A percentile compares a stretch with the other conserved stretches of the same genome.
phyloP scores from a whole-genome alignment of 2,329 filamentous ascomycete genomes.

The Cercospora janseana region DNA sequence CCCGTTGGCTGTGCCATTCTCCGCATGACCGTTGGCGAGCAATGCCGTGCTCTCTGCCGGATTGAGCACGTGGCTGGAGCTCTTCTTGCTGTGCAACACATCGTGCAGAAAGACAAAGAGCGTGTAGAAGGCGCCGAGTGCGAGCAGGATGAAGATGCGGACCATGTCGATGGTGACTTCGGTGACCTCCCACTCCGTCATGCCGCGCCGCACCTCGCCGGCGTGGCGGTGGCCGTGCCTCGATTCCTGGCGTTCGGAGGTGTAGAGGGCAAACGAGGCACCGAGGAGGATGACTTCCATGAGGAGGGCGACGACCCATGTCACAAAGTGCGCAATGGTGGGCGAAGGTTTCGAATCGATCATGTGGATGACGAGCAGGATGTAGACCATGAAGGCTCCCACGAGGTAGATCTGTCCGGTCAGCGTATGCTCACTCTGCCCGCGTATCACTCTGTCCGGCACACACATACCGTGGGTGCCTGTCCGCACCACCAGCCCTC shows the following conservation, averaged over 20 bases:
- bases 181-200: constrained; percentile 61
- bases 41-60: constrained; percentile 63
- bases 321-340: constrained; percentile 71
- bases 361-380: constrained; percentile 80
- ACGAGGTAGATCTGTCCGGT: constrained; percentile 72
- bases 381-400: constrained; percentile 81
- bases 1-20: constrained; percentile 43
- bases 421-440: constrained; percentile 19
- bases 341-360: constrained; percentile 81
- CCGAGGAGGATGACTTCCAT: constrained; percentile 72
- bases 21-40: constrained; percentile 50
- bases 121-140: constrained; percentile 59
- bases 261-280: constrained; percentile 67
- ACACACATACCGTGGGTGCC: constrained; percentile 65
- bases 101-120: constrained; percentile 49
- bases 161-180: constrained; percentile 66
- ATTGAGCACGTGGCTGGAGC: constrained; percentile 39
- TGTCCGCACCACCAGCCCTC: constrained; percentile 81
- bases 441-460: constrained; percentile 4
- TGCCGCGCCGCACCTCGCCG: constrained; percentile 38
- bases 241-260: constrained; percentile 63
- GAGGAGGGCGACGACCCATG: constrained; percentile 72
- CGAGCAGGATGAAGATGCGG: constrained; percentile 65
- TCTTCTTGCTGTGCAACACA: constrained; percentile 38
- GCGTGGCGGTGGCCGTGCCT: constrained; percentile 49